These are phyloP conservation scores for Candida anutae DNA, from an alignment of 1,139 yeast species.

Conservation along the genomic window DNA sequence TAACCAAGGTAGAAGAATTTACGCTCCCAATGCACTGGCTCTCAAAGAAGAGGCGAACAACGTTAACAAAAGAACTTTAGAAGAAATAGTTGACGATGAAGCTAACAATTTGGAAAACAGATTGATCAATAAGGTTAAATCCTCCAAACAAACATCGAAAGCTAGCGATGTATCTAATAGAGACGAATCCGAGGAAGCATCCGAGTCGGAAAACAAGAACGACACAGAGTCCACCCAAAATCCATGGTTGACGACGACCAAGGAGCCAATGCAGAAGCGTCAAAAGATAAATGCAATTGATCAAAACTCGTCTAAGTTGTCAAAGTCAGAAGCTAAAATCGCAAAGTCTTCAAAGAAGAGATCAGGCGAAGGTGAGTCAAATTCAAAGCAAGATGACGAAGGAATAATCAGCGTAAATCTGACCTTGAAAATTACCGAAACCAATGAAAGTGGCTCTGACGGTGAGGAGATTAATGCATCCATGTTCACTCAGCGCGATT, in stretches of 20 bases:
- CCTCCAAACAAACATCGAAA: conserved; percentile 2
- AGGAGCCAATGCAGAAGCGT: conserved; percentile 35
- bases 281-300: conserved; percentile 50
- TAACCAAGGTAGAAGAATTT: conserved; percentile 77
- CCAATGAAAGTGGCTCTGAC: conserved; percentile 17
- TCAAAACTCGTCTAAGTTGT: conserved; percentile 48
- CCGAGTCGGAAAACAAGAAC: conserved; percentile 3
- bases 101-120: conserved; percentile 37
- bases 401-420: conserved; percentile 40
- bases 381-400: conserved; percentile 21
- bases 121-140: conserved; percentile 20
- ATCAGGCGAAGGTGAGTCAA: conserved; percentile 18
- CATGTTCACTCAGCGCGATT: conserved; percentile 70
- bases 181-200: conserved; percentile 1
- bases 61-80: conserved; percentile 29
- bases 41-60: conserved; percentile 36
- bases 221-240: conserved; percentile 30
- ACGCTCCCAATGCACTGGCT: conserved; percentile 60
- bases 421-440: conserved; percentile 30
- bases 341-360: conserved; percentile 40
- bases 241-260: conserved; percentile 60
- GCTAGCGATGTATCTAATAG: conserved; percentile 4
- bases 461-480: conserved; percentile 23
- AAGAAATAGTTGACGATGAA: conserved; percentile 52
- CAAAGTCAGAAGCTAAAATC: conserved; percentile 46